phyloP scores from a whole-genome alignment of 257 asterid genomes.

The Schizonepeta tenuifolia region DNA sequence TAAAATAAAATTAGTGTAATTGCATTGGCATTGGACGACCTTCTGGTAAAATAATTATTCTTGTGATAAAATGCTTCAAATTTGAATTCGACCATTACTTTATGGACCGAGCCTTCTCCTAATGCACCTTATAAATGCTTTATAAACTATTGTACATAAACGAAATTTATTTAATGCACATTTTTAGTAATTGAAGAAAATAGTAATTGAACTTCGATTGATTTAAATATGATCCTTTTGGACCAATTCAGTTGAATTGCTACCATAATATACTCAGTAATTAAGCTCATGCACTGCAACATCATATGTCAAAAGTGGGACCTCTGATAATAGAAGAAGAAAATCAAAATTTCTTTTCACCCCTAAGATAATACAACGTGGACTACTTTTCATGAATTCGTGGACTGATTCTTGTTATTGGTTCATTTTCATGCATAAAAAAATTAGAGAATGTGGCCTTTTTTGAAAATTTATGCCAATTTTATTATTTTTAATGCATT shows the following conservation, averaged over 20 bases:
- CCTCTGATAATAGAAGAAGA: background rate
- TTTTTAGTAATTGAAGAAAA: too few relatives aligned
- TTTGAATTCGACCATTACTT: too few relatives aligned
- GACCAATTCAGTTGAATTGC: slow-evolving; percentile 35
- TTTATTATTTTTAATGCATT: background rate
- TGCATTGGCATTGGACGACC: too few relatives aligned
- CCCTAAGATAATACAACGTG: slow-evolving; percentile 21
- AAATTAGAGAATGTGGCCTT: background rate
- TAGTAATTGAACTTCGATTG: too few relatives aligned
- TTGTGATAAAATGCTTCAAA: too few relatives aligned
- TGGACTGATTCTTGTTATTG: slow-evolving; percentile 25
- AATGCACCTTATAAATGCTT: too few relatives aligned
- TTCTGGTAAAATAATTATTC: too few relatives aligned
- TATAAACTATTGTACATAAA: too few relatives aligned
- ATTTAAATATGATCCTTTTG: background rate
- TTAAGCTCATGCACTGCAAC: background rate
- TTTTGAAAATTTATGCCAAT: background rate
- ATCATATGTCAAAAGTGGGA: slow-evolving; percentile 16
- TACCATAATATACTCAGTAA: slow-evolving; percentile 13
- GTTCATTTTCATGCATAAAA: background rate
- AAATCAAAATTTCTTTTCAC: slow-evolving; percentile 1
- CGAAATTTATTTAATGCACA: too few relatives aligned
- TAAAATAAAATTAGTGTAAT: too few relatives aligned
- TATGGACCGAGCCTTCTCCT: too few relatives aligned
- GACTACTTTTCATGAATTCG: slow-evolving; percentile 30